These are phyloP conservation scores for Mediolabrus comicus DNA, from an alignment of 108 stramenopile genomes.

Conservation along the genomic window DNA sequence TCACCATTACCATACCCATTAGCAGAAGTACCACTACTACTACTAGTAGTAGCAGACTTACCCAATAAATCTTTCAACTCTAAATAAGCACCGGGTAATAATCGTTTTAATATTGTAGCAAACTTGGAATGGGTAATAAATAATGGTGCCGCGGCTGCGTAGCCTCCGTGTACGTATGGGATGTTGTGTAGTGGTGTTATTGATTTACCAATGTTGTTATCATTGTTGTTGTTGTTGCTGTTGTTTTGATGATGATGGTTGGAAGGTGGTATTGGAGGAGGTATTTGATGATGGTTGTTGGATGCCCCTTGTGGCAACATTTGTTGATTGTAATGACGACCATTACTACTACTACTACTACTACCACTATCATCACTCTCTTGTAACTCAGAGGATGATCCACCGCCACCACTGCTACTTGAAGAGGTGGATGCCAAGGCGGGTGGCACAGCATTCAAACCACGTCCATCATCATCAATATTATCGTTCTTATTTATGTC, in stretches of 20 bases:
- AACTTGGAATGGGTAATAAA: constrained; percentile 38
- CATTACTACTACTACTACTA: no score
- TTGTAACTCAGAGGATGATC: no score
- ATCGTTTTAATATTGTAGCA: constrained; percentile 20
- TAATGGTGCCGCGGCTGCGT: constrained; percentile 48
- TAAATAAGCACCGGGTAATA: constrained; percentile 38
- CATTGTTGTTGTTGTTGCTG: not conserved
- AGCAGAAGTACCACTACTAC: not conserved
- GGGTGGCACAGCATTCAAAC: not conserved
- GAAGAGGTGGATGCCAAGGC: not conserved
- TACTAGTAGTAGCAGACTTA: not conserved
- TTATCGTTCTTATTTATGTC: not conserved
- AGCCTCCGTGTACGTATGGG: constrained; percentile 60
- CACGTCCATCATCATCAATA: not conserved
- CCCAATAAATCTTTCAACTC: constrained; percentile 26
- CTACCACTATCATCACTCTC: no score
- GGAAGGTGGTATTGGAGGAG: no score
- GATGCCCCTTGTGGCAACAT: no score
- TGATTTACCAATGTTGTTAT: not conserved
- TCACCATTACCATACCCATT: not conserved
- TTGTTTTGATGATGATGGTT: no score
- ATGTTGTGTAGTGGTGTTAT: constrained; percentile 42
- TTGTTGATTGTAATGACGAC: no score
- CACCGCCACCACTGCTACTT: not conserved
- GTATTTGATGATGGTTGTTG: no score